phyloP scores from a whole-genome alignment of 2,329 filamentous ascomycete species.

The Pestalotiopsis sp. region DNA sequence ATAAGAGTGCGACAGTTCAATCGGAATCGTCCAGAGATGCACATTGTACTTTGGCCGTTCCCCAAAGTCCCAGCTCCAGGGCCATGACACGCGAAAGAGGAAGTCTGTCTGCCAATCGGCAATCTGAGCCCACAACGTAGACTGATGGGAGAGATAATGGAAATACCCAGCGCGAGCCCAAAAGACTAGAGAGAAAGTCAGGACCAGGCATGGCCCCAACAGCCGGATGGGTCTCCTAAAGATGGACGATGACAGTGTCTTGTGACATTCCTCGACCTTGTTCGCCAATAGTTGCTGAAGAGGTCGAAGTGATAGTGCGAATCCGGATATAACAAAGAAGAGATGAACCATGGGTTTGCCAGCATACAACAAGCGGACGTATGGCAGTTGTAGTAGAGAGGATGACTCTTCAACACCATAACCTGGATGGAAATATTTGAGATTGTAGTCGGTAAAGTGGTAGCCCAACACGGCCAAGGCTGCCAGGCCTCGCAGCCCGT shows the following conservation, averaged over 20 bases:
- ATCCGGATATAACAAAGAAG: constrained; percentile 56
- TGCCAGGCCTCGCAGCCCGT: constrained; percentile 53
- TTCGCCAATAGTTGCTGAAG: constrained; percentile 43
- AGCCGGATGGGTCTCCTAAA: constrained; percentile 51
- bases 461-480: constrained; percentile 52
- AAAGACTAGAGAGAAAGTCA: not conserved
- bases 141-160: constrained; percentile 20
- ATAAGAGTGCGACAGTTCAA: constrained; percentile 50
- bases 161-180: constrained; percentile 25
- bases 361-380: not conserved
- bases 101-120: constrained; percentile 27
- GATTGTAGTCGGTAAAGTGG: constrained; percentile 38
- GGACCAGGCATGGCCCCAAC: constrained; percentile 45
- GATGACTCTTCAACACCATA: constrained; percentile 36
- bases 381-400: constrained; percentile 44
- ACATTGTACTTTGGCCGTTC: constrained; percentile 38
- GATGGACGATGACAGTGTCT: constrained; percentile 46
- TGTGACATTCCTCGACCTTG: constrained; percentile 38
- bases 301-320: constrained; percentile 48
- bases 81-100: constrained; percentile 25
- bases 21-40: constrained; percentile 52
- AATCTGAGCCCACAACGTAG: constrained; percentile 18
- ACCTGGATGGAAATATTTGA: constrained; percentile 34
- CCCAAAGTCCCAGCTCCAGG: constrained; percentile 22
- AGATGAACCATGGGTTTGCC: constrained; percentile 44